Evolutionary conservation across 345 rosid genomes (phyloP), one percentile per base, ranked within the genome.

Genomic region (Diplotaxis tenuifolia): DNA sequence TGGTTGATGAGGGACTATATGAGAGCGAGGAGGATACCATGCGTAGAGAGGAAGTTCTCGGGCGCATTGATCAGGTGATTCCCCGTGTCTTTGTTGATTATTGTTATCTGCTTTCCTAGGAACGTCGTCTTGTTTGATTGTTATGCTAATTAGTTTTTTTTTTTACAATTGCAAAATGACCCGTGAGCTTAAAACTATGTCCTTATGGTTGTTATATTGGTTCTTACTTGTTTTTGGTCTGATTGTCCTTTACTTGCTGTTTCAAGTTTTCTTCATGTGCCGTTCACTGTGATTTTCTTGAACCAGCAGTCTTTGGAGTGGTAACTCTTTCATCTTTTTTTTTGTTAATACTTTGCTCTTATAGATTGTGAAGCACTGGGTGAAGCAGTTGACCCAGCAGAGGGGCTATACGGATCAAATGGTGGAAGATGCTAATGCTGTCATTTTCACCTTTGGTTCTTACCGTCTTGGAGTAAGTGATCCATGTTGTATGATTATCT

Each of bases 351-450:
- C 23, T 20, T 69, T 25, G 28, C 28, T 23, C 27, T 45, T 72
- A n/a, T 74, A 92, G 97, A 81, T 88, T 83, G 97, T 84, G 2
- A 89, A 85, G 65, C 85, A 70, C 75, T 95, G 99, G 99, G 96
- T 89, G 60, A 94, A 84, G 79, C 90, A 85, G 64, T 70, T 89
- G 16, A 88, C 97, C 11, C 82, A 81, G 31, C 70, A 82, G 36
- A 85, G 87, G 65, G 96, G 97, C 9, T 92, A 86, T 68, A 79
- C 93, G 0, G 96, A 95, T 73, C 96, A 92, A 75, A 88, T 86
- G 95, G 96, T 91, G 74, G 97, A 95, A 67, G 95, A 92, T 71
- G 97, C 97, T 7, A 92, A 89, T 85, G 96, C 96, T 40, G 82
- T 89, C 15, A 84, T 95, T 77, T 88, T 87, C 58, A 95, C 99